Conservation (phyloP, 2,329 filamentous ascomycete genomes). For the Alternaria tenuissima region DNA sequence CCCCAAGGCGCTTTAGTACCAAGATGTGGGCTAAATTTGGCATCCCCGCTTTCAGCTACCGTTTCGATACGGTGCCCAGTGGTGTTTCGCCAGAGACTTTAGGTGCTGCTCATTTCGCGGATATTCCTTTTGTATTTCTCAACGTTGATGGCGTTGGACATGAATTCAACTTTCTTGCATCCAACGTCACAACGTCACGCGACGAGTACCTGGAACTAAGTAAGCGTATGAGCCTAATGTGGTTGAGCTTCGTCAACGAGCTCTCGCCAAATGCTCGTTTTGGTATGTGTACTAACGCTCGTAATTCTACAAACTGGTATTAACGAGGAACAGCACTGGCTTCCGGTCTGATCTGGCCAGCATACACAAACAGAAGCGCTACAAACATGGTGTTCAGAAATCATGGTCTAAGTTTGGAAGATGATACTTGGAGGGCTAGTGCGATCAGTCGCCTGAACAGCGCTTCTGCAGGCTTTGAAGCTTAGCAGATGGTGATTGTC, state of each 20-base stretch:
- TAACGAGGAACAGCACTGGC: neutral
- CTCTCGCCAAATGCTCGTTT: conserved; percentile 5
- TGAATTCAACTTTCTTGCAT: neutral
- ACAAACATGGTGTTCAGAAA: neutral
- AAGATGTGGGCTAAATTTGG: no score
- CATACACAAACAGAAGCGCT: neutral
- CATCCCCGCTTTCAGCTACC: no score
- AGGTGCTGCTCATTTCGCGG: no score
- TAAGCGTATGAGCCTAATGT: conserved; percentile 7
- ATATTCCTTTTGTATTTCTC: no score
- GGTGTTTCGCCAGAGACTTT: no score
- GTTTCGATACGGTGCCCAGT: no score
- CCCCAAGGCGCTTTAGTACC: no score
- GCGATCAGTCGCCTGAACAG: neutral
- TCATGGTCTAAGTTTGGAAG: neutral
- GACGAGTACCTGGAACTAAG: neutral
- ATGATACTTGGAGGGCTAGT: neutral
- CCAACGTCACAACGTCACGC: neutral
- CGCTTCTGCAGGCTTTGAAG: neutral
- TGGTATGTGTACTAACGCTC: neutral
- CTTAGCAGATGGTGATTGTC: neutral
- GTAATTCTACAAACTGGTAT: neutral
- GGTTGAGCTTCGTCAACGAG: conserved; percentile 8
- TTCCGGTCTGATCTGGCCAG: neutral
- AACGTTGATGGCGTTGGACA: no score